Evolutionary conservation across 176 grass and related monocot species (phyloP), one percentile per base, ranked within the genome.

Genomic region (Bromus sterilis): DNA sequence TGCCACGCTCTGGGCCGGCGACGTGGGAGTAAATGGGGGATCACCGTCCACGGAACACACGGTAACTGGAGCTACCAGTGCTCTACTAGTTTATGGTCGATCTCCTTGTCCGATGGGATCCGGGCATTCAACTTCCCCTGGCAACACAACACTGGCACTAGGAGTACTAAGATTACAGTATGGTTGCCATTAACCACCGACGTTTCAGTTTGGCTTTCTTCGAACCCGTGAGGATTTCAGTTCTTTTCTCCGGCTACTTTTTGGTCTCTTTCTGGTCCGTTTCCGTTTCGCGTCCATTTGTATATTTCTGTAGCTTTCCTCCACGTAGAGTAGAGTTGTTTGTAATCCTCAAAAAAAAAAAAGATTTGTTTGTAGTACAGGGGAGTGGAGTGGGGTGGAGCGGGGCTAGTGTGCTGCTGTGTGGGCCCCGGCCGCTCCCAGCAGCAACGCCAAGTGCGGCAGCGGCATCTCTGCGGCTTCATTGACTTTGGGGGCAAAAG

Each of bases 1-100:
- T 75, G 66, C 68, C 67, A 32, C 76, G 29, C 81, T 1, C 48
- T 24, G 58, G n/a, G n/a, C 56, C 21, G 43, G 60, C 68, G 79
- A 64, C 74, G 81, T 74, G 74, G 35, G n/a, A 76, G 69, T 80
- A 71, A 75, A 78, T 78, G n/a, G 62, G 58, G 72, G 41, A 16
- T 89, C 72, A 48, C 41, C 41, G 69, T 40, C 69, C 69, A 71
- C 78, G 71, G 49, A 35, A 43, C 18, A 28, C 31, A 9, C 61
- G 28, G 66, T 7, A 60, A 11, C 66, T 15, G 35, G 68, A 74
- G 67, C 40, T 3, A 53, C 18, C 2, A 48, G 44, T 18, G 7
- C 4, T 0, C 4, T 20, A 53, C 31, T 8, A 35, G 56, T 11
- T 23, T 24, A 42, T 33, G 56, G 12, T 29, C 32, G 56, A 16